Base-by-base conservation (phyloP, 768 basidiomycete species). In the Crassisporium funariophilum region DNA sequence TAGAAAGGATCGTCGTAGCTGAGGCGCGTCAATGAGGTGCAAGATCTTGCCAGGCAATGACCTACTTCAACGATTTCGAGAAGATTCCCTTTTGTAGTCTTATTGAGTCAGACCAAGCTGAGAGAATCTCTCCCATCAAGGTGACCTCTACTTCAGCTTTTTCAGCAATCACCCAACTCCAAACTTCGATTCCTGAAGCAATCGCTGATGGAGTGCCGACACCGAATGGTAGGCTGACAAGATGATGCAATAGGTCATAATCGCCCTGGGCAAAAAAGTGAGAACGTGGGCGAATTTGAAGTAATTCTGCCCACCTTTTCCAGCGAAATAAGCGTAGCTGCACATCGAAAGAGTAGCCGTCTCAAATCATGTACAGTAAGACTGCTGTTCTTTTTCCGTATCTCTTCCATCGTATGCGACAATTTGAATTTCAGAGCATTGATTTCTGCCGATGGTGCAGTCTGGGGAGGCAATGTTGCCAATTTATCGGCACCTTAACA, bases 121-220 rank as follows among this genome's bases (percentile, higher is more conserved):
- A 81, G 36, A 91, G 70, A 40, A 98, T 80, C 58, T 98, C 94
- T 4, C 82, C 73, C 77, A 98, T 87, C 15, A 98, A 66, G 2
- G 84, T 82, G 38, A 94, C 81, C 65, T 98, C 95, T 9, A 88
- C 73, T 37, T 79, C 78, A 0, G 90, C 84, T 48, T 90, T 82
- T 62, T 95, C 89, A 11, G 89, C 83, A 42, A 97, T 87, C 0
- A 97, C 78, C 95, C 95, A 98, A 3, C 88, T 92, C 97, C 97
- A 98, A 8, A 88, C 86, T 60, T 98, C 94, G 34, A 94, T 85
- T 0, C 91, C 95, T 2, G 90, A 82, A 12, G 90, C 79, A 46
- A 98, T 82, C 1, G 93, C 83, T 4, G 89, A 73, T 1, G 94
- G 91, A 1, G 89, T 94, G 52, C 91, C 91, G 2, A 90, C 85